Base-by-base conservation (phyloP, 345 rosid genomes). In the Garcia nutans region DNA sequence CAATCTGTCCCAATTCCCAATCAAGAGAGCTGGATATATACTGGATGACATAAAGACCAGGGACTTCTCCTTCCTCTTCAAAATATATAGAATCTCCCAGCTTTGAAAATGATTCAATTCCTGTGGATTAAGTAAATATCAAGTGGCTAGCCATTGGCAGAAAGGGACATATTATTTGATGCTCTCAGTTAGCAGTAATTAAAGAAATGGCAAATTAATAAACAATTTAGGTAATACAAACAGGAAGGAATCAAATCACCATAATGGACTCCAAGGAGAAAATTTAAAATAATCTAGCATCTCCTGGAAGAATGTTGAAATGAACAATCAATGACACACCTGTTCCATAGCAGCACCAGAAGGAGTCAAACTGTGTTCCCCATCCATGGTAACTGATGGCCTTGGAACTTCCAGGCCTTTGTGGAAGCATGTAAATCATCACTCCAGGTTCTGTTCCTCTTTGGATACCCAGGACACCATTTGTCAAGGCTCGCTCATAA, bases 311-410 rank as follows among this genome's bases (percentile, higher is more conserved):
- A 54, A 54, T 7, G 28, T 33, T 66, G 44, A 47, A 66, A 44
- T 66, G 17, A 37, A 64, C 15, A 65, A 77, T 49, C 64, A 54
- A 49, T 54, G 64, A 55, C 73, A 66, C 45, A 92, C 98, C 99
- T 84, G 98, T 93, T 74, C 97, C 98, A 84, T 96, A 96, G 80
- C 98, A 96, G 87, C 99, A 96, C 99, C 99, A 96, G 78, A 96
- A 96, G n/a, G 94, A 66, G 61, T 80, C 62, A 60, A 82, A 83
- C 28, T 81, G 84, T 73, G 91, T 87, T 83, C 97, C 99, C 99
- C 99, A 96, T 68, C 91, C 86, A 68, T 93, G 99, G 77, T 78
- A 77, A 85, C 90, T 88, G 70, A 64, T 79, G 3, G 93, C 96
- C 79, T 92, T 93, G 67, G 99, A 96, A 74, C 83, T 86, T 63